These are phyloP conservation scores for Fusarium sp. DNA, from an alignment of 2,329 filamentous ascomycete genomes.

Conservation along the genomic window DNA sequence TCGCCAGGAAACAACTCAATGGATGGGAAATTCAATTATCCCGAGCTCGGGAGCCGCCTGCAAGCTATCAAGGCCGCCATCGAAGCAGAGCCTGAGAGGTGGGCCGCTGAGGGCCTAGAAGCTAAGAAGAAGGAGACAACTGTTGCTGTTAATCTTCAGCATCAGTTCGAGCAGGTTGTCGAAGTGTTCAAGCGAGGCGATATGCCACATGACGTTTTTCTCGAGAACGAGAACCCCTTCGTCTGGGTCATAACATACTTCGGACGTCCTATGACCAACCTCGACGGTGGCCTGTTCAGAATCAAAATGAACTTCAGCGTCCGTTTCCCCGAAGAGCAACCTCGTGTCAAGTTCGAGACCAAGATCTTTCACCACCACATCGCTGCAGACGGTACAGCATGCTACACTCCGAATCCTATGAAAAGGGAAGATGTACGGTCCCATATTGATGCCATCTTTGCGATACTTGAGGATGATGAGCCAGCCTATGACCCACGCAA, in stretches of 20 bases:
- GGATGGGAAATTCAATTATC: slow-evolving; percentile 87
- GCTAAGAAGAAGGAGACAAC: slow-evolving; percentile 74
- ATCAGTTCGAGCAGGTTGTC: slow-evolving; percentile 85
- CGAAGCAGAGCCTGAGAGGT: slow-evolving; percentile 75
- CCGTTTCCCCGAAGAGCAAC: slow-evolving; percentile 88
- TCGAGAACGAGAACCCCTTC: slow-evolving; percentile 87
- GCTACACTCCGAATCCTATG: slow-evolving; percentile 74
- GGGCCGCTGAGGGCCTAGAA: slow-evolving; percentile 75
- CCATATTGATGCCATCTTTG: slow-evolving; percentile 86
- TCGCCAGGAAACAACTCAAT: slow-evolving; percentile 75
- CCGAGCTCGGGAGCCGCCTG: slow-evolving; percentile 76
- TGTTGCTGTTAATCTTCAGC: slow-evolving; percentile 82
- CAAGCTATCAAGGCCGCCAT: slow-evolving; percentile 74
- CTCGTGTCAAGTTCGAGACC: slow-evolving; percentile 83
- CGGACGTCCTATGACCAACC: slow-evolving; percentile 89
- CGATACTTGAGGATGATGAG: slow-evolving; percentile 84
- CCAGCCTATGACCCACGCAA: slow-evolving; percentile 92
- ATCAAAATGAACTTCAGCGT: slow-evolving; percentile 84
- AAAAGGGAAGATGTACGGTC: slow-evolving; percentile 80
- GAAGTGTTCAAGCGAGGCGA: slow-evolving; percentile 78
- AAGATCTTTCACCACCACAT: slow-evolving; percentile 90
- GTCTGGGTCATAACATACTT: slow-evolving; percentile 91
- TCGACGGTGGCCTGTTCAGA: slow-evolving; percentile 90
- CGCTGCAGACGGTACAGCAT: slow-evolving; percentile 80
- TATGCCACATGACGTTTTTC: slow-evolving; percentile 77